Percentiles rank a stretch among this genome's conserved stretches.
Conservation (phyloP, 306 rosid genomes). For the Castanea mollissima region DNA sequence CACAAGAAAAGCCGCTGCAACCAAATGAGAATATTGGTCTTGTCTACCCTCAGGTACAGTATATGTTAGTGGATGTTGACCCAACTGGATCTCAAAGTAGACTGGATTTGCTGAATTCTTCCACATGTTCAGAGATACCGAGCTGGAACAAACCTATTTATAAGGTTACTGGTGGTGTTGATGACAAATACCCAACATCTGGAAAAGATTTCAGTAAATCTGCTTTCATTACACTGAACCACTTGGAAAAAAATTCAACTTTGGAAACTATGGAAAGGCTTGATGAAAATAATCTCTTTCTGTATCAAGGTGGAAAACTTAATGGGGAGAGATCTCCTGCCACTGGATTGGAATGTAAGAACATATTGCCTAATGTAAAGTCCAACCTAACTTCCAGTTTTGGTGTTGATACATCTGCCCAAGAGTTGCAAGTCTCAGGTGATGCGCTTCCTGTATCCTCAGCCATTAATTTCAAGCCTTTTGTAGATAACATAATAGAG, state of each 20-base stretch:
- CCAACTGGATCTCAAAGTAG: constrained; percentile 35
- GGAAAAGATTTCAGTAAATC: constrained; percentile 27
- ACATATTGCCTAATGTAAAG: constrained; percentile 29
- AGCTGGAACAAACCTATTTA: constrained; percentile 31
- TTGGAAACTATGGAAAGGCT: constrained; percentile 28
- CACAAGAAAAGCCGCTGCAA: constrained; percentile 35
- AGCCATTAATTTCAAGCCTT: constrained; percentile 13
- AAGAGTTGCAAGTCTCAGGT: constrained; percentile 29
- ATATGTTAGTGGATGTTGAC: constrained; percentile 33
- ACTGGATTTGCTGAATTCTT: constrained; percentile 38
- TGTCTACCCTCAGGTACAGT: constrained; percentile 37
- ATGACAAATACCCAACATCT: constrained; percentile 21
- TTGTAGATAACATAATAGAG: constrained; percentile 20
- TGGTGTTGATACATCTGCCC: constrained; percentile 15
- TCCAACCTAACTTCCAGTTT: constrained; percentile 29
- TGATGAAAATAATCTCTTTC: constrained; percentile 31
- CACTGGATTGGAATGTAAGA: constrained; percentile 23
- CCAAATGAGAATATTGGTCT: constrained; percentile 30
- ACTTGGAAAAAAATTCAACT: constrained; percentile 24
- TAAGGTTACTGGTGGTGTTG: constrained; percentile 28
- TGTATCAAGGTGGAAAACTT: constrained; percentile 35
- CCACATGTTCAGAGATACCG: constrained; percentile 33
- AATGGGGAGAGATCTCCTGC: constrained; percentile 36
- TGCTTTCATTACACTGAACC: constrained; percentile 21
- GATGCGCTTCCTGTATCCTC: constrained; percentile 32